Evolutionary conservation across 2,329 filamentous ascomycete genomes (phyloP).

Genomic region (Xylariaceae sp.): DNA sequence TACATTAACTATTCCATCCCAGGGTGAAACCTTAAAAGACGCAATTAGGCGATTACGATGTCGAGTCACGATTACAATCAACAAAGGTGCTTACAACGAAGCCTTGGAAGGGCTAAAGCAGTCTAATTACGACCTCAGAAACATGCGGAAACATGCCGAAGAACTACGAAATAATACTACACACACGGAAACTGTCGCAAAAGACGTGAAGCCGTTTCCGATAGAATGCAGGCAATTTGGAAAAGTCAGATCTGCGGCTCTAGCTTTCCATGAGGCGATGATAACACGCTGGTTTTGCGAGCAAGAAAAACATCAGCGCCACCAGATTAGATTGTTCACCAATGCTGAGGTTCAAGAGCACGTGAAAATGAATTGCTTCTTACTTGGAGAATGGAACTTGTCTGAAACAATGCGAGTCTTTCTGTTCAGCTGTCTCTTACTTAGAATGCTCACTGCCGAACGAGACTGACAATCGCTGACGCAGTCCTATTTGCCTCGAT

Average conservation of each 20-base stretch:
- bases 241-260: slow-evolving; percentile 2
- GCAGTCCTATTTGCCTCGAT: too few relatives aligned
- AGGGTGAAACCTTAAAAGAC: slow-evolving; percentile 6
- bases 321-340: slow-evolving; percentile 1
- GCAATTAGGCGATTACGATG: slow-evolving; percentile 2
- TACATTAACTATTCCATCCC: neutral
- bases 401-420: too few relatives aligned
- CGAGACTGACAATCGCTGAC: too few relatives aligned
- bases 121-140: slow-evolving; percentile 3
- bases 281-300: neutral
- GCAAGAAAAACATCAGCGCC: neutral
- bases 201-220: neutral
- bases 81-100: slow-evolving; percentile 1
- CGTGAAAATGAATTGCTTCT: too few relatives aligned
- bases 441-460: too few relatives aligned
- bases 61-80: slow-evolving; percentile 3
- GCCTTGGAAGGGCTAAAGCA: neutral
- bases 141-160: slow-evolving; percentile 2
- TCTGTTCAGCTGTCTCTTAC: too few relatives aligned
- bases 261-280: slow-evolving; percentile 1
- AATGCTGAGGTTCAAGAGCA: too few relatives aligned
- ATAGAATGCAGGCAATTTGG: slow-evolving; percentile 1
- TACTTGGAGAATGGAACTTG: too few relatives aligned
- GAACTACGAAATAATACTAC: neutral
- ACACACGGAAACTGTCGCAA: neutral